These are phyloP conservation scores for Tetradesmus lagerheimii DNA, from an alignment of 139 green algal genomes.

Conservation along the genomic window DNA sequence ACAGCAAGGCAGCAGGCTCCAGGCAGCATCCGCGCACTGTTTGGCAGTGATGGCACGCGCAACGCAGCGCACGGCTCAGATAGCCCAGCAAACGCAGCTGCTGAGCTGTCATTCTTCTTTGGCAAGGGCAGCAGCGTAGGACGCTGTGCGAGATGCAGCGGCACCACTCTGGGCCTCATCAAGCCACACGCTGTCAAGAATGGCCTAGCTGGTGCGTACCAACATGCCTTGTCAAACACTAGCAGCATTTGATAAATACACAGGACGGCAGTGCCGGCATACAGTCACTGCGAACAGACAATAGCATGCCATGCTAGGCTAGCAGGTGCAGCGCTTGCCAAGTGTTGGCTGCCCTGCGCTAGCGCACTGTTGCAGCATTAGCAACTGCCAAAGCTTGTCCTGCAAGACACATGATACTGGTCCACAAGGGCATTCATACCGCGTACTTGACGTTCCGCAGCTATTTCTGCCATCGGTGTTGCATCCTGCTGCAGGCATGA, in stretches of 20 bases:
- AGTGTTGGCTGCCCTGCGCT: too few relatives aligned
- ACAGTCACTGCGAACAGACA: too few relatives aligned
- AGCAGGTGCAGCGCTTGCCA: constrained; percentile 4
- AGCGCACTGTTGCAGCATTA: too few relatives aligned
- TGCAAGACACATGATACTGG: too few relatives aligned
- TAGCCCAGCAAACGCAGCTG: constrained; percentile 68
- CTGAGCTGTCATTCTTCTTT: constrained; percentile 83
- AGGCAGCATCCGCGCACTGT: constrained; percentile 70
- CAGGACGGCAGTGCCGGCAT: too few relatives aligned
- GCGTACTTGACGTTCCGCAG: too few relatives aligned
- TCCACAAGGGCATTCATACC: too few relatives aligned
- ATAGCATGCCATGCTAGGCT: too few relatives aligned
- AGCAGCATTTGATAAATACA: too few relatives aligned
- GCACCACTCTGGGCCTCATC: constrained; percentile 74
- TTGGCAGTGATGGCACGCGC: constrained; percentile 67
- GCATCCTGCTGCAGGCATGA: constrained; percentile 41
- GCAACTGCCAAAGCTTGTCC: too few relatives aligned
- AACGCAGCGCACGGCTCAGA: constrained; percentile 86
- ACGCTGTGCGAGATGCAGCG: constrained; percentile 24
- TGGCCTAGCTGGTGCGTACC: constrained; percentile 57
- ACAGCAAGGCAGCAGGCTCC: constrained; percentile 69
- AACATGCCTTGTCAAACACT: constrained; percentile 50
- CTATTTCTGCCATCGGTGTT: not conserved
- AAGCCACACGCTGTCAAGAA: constrained; percentile 80
- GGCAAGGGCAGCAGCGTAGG: constrained; percentile 36